phyloP scores from a whole-genome alignment of 2,329 filamentous ascomycete genomes.

The Fusarium sp. region DNA sequence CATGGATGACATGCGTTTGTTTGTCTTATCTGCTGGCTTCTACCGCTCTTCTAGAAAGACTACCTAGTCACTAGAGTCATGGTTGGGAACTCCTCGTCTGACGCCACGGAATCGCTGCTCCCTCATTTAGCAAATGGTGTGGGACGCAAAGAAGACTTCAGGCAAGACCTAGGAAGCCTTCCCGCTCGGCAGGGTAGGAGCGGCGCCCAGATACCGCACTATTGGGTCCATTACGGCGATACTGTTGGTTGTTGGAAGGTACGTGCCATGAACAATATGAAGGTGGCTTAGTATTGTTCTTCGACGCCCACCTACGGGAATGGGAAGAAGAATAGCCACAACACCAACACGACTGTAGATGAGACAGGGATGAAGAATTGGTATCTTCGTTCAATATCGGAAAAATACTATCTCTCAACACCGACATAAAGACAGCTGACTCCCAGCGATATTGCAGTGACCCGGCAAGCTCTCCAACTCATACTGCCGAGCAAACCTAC shows the following conservation, averaged over 20 bases:
- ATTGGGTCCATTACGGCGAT: conserved; percentile 12
- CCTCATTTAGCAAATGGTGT: conserved; percentile 8
- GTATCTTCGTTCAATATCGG: background rate
- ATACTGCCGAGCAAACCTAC: conserved; percentile 6
- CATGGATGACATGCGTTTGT: background rate
- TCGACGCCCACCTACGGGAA: conserved; percentile 19
- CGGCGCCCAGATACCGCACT: background rate
- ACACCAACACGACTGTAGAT: background rate
- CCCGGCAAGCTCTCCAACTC: background rate
- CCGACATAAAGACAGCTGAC: conserved; percentile 32
- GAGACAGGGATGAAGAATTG: background rate
- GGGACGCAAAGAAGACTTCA: background rate
- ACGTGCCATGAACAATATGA: conserved; percentile 44
- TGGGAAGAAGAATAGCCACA: conserved; percentile 23
- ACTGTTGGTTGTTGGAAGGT: conserved; percentile 25
- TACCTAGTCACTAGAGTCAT: background rate
- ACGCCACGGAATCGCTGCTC: conserved; percentile 8
- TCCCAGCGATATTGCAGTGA: background rate
- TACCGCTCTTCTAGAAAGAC: conserved; percentile 33
- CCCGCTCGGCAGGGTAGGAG: background rate
- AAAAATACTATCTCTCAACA: background rate
- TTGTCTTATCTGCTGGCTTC: conserved; percentile 7
- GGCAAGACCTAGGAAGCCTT: background rate
- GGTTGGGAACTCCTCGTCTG: background rate
- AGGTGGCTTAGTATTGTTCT: conserved; percentile 45